Base-by-base conservation (phyloP, 2,329 filamentous ascomycete genomes). In the Exophiala sp. region DNA sequence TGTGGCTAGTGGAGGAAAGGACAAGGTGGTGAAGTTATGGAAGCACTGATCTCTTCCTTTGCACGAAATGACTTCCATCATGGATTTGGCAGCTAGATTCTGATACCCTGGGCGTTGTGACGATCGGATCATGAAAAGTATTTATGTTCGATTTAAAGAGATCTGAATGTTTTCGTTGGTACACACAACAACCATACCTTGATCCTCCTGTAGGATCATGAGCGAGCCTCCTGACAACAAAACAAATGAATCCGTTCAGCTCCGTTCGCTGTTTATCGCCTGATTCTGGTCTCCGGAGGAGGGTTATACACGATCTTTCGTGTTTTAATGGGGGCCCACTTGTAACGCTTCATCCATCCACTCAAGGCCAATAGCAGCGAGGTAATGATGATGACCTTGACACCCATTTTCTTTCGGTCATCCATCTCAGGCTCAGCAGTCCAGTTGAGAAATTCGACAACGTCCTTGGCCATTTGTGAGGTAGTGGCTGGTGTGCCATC, bases 381-480 rank as follows among this genome's bases (percentile, higher is more conserved):
- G 51, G 85, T 84, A 64, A 96, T 83, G 63, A 88, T 85, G 66
- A 99, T 74, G 50, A 95, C 89, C 86, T 99, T 97, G 83, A 95
- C 85, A 68, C 94, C 94, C 94, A 97, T 99, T 81, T 91, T 94
- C 88, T 99, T 99, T 72, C 94, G 88, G 72, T 96, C 87, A 71
- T 99, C 94, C 91, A 96, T 96, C 82, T 99, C 94, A 45, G 94
- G 94, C 80, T 99, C 94, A 54, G 94, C 91, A 50, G 94, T 83
- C 94, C 94, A 99, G 86, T 99, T 97, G 71, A 99, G 83, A 81
- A 99, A 99, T 78, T 99, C 94, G 57, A 88, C 86, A 57, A 99
- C 94, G 67, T 99, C 94, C 86, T 99, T 99, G 75, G 94, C 94
- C 94, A 99, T 99, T 79, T 99, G 94, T 61, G 92, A 96, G 63